Evolutionary conservation across 306 rosid genomes (phyloP).

Genomic region (Rosa chinensis): DNA sequence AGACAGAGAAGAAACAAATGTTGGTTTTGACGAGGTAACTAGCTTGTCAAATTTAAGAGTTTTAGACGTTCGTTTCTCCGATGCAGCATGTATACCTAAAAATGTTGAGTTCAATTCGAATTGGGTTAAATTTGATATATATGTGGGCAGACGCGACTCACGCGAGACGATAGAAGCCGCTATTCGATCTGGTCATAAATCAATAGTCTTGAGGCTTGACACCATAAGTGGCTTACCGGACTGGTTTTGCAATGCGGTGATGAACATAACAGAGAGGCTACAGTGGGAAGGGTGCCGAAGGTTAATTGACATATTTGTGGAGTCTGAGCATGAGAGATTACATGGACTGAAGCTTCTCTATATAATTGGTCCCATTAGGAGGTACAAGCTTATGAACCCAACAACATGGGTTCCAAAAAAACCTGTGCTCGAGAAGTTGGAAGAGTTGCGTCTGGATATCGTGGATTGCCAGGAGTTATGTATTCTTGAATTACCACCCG

Average conservation of each 20-base stretch:
- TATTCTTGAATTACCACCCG: not conserved
- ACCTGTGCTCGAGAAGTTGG: not conserved
- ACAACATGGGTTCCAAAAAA: not conserved
- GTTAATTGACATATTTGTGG: not conserved
- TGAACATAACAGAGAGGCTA: not conserved
- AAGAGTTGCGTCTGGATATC: rapidly evolving
- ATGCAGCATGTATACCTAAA: not conserved
- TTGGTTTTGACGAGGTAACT: not conserved
- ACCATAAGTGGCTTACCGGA: not conserved
- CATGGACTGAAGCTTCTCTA: not conserved
- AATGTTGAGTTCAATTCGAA: not conserved
- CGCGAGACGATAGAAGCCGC: rapidly evolving
- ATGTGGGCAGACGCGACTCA: not conserved
- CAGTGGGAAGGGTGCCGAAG: rapidly evolving
- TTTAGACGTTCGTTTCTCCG: not conserved
- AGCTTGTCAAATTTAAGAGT: not conserved
- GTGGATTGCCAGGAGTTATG: not conserved
- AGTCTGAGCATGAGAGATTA: not conserved
- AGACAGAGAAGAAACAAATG: not conserved
- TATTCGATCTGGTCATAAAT: rapidly evolving
- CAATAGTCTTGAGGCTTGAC: not conserved
- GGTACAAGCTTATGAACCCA: not conserved
- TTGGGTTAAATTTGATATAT: not conserved
- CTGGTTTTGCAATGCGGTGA: not conserved
- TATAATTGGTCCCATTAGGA: rapidly evolving